These are phyloP conservation scores for Phoma sp. DNA, from an alignment of 2,329 filamentous ascomycete species.

Conservation along the genomic window DNA sequence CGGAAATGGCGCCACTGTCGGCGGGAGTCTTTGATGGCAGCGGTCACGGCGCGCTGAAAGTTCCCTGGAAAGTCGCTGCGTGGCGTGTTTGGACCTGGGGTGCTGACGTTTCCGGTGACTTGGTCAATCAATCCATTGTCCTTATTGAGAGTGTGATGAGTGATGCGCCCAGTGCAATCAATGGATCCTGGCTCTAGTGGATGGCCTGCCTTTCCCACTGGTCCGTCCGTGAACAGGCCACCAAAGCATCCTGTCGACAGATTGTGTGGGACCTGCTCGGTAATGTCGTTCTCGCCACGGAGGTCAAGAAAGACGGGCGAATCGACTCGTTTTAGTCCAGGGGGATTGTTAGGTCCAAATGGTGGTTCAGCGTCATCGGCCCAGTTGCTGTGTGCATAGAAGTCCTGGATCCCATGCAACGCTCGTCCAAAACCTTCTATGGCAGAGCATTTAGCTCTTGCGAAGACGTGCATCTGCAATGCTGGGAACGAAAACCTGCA, in stretches of 20 bases:
- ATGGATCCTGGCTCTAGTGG: conserved; percentile 34
- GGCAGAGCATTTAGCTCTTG: conserved; percentile 25
- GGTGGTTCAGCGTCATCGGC: conserved; percentile 27
- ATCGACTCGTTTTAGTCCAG: conserved; percentile 24
- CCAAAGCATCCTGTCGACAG: conserved; percentile 35
- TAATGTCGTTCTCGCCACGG: conserved; percentile 31
- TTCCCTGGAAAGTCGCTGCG: conserved; percentile 30
- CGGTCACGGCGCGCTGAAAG: conserved; percentile 29
- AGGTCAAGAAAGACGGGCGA: conserved; percentile 30
- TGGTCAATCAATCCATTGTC: conserved; percentile 32
- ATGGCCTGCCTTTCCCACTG: conserved; percentile 30
- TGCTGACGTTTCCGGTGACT: conserved; percentile 23
- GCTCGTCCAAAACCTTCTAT: conserved; percentile 30
- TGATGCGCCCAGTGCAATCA: conserved; percentile 32
- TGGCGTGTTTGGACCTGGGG: conserved; percentile 29
- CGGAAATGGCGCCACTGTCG: conserved; percentile 33
- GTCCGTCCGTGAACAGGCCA: conserved; percentile 30
- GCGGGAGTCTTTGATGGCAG: conserved; percentile 28
- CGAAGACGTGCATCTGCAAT: conserved; percentile 27
- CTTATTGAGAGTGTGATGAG: conserved; percentile 35
- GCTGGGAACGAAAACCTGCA: conserved; percentile 33
- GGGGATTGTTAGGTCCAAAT: conserved; percentile 27
- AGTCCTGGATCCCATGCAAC: conserved; percentile 29
- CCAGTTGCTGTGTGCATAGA: conserved; percentile 32
- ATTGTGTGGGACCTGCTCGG: conserved; percentile 27